phyloP scores from a whole-genome alignment of 2,329 filamentous ascomycete species.

The Neonectria punicea region DNA sequence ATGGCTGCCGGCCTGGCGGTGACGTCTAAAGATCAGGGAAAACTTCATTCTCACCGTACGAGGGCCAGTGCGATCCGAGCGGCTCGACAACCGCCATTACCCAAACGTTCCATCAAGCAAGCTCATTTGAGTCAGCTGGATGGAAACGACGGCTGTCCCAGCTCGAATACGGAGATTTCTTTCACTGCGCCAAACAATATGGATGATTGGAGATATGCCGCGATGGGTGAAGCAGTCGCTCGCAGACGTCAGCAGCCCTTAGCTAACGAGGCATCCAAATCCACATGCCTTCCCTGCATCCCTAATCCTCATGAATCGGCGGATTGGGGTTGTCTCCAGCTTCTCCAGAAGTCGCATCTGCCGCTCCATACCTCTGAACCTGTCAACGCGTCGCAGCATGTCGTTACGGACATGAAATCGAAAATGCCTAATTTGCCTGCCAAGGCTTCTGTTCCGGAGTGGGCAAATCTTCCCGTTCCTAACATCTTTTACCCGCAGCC shows the following conservation, averaged over 20 bases:
- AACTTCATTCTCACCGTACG: constrained; percentile 21
- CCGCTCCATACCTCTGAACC: neutral
- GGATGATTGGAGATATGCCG: constrained; percentile 48
- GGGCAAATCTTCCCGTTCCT: constrained; percentile 14
- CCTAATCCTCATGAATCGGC: constrained; percentile 36
- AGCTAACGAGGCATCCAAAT: constrained; percentile 12
- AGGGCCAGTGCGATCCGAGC: constrained; percentile 25
- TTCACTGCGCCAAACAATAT: constrained; percentile 45
- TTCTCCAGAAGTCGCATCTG: constrained; percentile 30
- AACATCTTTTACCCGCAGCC: constrained; percentile 14
- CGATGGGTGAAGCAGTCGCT: constrained; percentile 45
- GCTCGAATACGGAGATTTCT: constrained; percentile 45
- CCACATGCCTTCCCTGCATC: constrained; percentile 46
- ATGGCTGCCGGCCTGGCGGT: constrained; percentile 65
- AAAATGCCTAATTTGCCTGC: constrained; percentile 22
- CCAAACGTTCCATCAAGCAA: constrained; percentile 6
- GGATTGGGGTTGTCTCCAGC: constrained; percentile 32
- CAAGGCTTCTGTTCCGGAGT: constrained; percentile 26
- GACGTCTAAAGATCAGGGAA: constrained; percentile 61
- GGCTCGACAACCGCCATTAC: constrained; percentile 12
- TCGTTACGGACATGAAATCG: constrained; percentile 23
- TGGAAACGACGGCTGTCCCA: constrained; percentile 40
- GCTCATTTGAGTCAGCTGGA: constrained; percentile 44
- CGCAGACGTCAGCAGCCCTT: constrained; percentile 33
- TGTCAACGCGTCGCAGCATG: constrained; percentile 1